phyloP scores from a whole-genome alignment of 1,284 basidiomycete species.

The Sanghuangporus weigelae region DNA sequence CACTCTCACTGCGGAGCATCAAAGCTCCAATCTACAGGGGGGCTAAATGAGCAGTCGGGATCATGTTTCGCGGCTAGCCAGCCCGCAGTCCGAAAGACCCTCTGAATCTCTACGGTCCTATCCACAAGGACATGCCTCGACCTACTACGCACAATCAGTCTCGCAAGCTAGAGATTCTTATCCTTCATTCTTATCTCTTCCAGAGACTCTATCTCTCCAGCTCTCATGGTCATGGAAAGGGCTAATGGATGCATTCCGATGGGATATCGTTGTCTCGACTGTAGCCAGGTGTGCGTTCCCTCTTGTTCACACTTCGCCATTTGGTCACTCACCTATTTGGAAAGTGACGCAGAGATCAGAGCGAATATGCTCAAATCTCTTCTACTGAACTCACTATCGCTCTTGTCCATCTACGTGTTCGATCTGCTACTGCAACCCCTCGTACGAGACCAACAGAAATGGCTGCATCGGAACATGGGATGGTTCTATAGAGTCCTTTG shows the following conservation, averaged over 20 bases:
- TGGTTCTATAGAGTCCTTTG: slow-evolving; percentile 73
- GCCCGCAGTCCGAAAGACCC: not conserved
- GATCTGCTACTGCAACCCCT: slow-evolving; percentile 67
- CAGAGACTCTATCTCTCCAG: slow-evolving; percentile 55
- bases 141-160: not conserved
- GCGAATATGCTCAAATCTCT: slow-evolving; percentile 68
- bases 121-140: not conserved
- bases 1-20: too few species aligned
- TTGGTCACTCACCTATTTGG: slow-evolving; percentile 11
- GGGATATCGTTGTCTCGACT: slow-evolving; percentile 56
- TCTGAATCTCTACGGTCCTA: not conserved
- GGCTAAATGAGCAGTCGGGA: not conserved
- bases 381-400: slow-evolving; percentile 61
- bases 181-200: slow-evolving; percentile 38
- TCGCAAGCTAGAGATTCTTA: slow-evolving; percentile 3
- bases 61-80: not conserved
- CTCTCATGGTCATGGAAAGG: slow-evolving; percentile 52
- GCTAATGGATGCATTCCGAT: slow-evolving; percentile 65
- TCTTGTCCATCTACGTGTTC: slow-evolving; percentile 67
- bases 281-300: slow-evolving; percentile 37
- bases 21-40: too few species aligned
- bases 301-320: not conserved
- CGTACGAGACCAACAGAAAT: slow-evolving; percentile 54
- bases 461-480: slow-evolving; percentile 65
- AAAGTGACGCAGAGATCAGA: slow-evolving; percentile 68